Base-by-base conservation (phyloP, 768 basidiomycete genomes). In the Pulveroboletus sp. region DNA sequence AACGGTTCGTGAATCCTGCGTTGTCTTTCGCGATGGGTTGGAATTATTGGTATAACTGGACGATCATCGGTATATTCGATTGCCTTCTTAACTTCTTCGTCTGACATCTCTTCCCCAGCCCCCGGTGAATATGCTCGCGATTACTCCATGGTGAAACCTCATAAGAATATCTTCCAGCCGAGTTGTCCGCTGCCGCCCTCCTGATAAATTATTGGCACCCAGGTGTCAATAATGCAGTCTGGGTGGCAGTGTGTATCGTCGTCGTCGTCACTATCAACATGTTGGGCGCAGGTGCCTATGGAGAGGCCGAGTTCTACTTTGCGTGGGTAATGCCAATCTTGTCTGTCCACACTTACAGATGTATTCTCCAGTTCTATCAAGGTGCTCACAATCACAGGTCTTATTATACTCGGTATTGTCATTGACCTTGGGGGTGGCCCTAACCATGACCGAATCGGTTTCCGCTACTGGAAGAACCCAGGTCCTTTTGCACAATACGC, bases 371-470 rank as follows among this genome's bases (percentile, higher is more conserved):
- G 80, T 5, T 90, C 88, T 8, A 90, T 95, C 72, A 94, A 94
- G 68, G 87, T 95, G n/a, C 68, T 94, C 54, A 86, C 88, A 0
- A 88, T 93, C 57, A 77, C 75, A 4, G 89, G 85, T 50, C 73
- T 82, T 33, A 83, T 83, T 46, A 81, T 85, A 53, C 62, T 85
- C n/a, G 83, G 83, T 8, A 73, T 84, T 7, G 73, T 94, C 30
- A 72, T 95, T 54, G 90, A 93, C 64, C 82, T 92, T 37, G 94
- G 94, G 55, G 93, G 91, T 50, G 93, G 89, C 3, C 93, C 92
- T 7, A 69, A 79, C 58, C 85, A 87, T 60, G 88, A 90, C 61
- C 79, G 88, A 37, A 61, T 78, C 52, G 71, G 71, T 17, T 73
- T 69, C 66, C 65, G 71, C 5, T 90, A 86, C 72, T 94, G 92